Evolutionary conservation across 805 yeast species (phyloP), one percentile per base, ranked within the genome.

Genomic region (Candida awuae): DNA sequence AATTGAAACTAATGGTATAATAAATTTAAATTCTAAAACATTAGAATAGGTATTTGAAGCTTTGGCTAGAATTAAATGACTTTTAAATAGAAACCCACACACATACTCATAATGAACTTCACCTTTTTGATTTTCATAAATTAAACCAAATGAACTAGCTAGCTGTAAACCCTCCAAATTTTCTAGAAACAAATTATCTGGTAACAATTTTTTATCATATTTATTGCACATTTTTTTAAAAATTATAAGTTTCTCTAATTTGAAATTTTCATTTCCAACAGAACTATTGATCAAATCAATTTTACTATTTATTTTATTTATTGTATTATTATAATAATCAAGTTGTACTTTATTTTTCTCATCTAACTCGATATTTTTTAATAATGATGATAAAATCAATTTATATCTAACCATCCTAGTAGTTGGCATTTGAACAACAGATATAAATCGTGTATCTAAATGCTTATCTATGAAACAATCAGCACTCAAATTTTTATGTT

Each of bases 351-450:
- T 16, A 22, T 38, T 42, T 4, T 42, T 42, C 39, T 53, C 59
- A 14, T 44, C 46, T 2, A 50, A 43, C 1, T 43, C 39, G 10
- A 45, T 36, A 31, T 58, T 49, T 27, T 64, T 61, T 8, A 53
- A 37, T 29, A 70, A 45, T 1, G 70, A 58, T 22, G 70, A 71
- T n/a, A 73, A 46, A n/a, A 76, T 63, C 26, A 76, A 56, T 38
- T 67, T 63, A 49, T 76, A 75, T 46, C 73, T 72, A 3, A 68
- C 54, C 8, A 71, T 58, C 45, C 82, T 54, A 29, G 68, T 55
- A 9, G 73, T 61, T 3, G 84, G 82, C 53, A 66, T 67, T 47
- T 74, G 77, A 21, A 73, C 54, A 44, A 77, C 60, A 0, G 81
- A 75, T 23, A 54, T 49, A 35, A 77, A 73, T 4, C 81, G 68